These are phyloP conservation scores for Penicillium desertorum DNA, from an alignment of 495 filamentous ascomycete species.

Conservation along the genomic window DNA sequence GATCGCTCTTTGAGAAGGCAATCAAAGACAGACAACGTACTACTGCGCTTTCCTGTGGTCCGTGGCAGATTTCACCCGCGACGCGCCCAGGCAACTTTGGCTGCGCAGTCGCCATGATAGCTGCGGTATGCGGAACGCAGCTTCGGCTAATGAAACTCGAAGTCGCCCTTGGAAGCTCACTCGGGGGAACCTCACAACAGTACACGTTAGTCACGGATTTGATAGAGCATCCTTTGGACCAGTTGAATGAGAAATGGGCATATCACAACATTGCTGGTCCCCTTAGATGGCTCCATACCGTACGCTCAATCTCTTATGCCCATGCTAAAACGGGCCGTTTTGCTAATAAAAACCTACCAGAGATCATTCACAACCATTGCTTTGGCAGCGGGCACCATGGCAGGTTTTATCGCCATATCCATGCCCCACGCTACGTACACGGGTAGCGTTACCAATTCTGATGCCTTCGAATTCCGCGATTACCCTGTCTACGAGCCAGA, in stretches of 20 bases:
- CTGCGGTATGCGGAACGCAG: constrained; percentile 30
- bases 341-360: constrained; percentile 21
- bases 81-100: constrained; percentile 4
- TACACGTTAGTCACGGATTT: constrained; percentile 5
- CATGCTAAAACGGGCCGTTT: not conserved
- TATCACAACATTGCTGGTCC: constrained; percentile 34
- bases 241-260: constrained; percentile 5
- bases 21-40: constrained; percentile 26
- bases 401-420: constrained; percentile 26
- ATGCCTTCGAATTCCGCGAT: constrained; percentile 16
- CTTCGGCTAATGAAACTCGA: constrained; percentile 33
- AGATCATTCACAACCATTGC: constrained; percentile 13
- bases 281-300: constrained; percentile 36
- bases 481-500: constrained; percentile 23
- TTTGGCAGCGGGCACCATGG: constrained; percentile 27
- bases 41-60: constrained; percentile 36
- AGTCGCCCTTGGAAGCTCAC: constrained; percentile 15
- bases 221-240: constrained; percentile 20
- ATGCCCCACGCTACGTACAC: constrained; percentile 22
- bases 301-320: constrained; percentile 20
- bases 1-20: constrained; percentile 33
- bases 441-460: constrained; percentile 3
- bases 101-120: constrained; percentile 28
- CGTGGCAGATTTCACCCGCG: constrained; percentile 31
- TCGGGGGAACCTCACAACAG: not conserved